These are phyloP conservation scores for Blastomyces parvus DNA, from an alignment of 2,329 filamentous ascomycete genomes.

Conservation along the genomic window DNA sequence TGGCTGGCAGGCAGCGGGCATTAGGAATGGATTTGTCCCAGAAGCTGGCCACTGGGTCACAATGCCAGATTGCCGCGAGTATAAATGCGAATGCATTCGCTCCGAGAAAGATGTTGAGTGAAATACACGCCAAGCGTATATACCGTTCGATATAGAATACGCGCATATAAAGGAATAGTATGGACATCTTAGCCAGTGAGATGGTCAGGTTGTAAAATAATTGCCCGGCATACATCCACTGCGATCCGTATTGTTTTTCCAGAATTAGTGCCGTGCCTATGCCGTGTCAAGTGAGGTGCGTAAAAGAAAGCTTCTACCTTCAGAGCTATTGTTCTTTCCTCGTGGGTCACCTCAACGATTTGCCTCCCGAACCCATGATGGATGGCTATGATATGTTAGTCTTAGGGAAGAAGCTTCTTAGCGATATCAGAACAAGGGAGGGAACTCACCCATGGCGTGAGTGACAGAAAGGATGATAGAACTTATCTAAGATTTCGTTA, in stretches of 20 bases:
- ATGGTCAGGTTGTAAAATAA: constrained; percentile 48
- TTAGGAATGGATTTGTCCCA: constrained; percentile 18
- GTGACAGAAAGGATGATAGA: constrained; percentile 17
- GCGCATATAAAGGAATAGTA: constrained; percentile 46
- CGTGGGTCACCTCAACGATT: constrained; percentile 15
- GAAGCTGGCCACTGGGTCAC: constrained; percentile 17
- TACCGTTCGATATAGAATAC: constrained; percentile 39
- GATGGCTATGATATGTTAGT: constrained; percentile 17
- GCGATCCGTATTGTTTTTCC: not conserved
- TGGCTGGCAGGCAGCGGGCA: constrained; percentile 20
- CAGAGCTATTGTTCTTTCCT: constrained; percentile 21
- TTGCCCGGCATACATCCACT: constrained; percentile 46
- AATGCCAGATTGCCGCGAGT: constrained; percentile 21
- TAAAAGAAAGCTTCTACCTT: constrained; percentile 15
- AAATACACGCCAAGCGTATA: constrained; percentile 39
- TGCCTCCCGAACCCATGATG: constrained; percentile 26
- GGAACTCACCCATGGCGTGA: constrained; percentile 11
- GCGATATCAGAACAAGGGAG: not conserved
- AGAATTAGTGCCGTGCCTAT: not conserved
- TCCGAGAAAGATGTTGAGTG: constrained; percentile 16
- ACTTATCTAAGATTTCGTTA: constrained; percentile 9
- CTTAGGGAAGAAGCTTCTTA: not conserved
- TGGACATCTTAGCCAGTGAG: constrained; percentile 45
- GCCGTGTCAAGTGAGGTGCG: not conserved
- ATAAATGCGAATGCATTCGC: constrained; percentile 16